phyloP scores from a whole-genome alignment of 306 rosid species.

The Amphicarpaea edgeworthii region DNA sequence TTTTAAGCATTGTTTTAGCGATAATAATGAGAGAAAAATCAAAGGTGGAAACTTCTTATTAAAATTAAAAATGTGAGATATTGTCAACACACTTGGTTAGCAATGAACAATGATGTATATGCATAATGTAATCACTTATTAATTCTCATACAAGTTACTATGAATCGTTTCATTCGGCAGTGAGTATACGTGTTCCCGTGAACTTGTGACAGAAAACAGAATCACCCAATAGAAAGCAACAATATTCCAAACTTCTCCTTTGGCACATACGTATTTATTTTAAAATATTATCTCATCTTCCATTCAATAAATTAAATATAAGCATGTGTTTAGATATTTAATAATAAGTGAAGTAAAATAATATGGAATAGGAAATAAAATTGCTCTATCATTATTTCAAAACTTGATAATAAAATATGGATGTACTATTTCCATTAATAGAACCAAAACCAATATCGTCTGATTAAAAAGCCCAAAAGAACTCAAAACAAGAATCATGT shows the following conservation, averaged over 20 bases:
- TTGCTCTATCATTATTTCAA: no score
- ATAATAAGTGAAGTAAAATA: no score
- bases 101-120: no score
- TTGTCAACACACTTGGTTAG: background rate
- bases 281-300: no score
- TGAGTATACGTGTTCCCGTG: background rate
- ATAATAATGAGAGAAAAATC: background rate
- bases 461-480: background rate
- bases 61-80: no score
- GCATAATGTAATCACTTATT: background rate
- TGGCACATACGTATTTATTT: background rate
- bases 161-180: background rate
- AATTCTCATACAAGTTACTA: background rate
- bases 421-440: background rate
- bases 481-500: background rate
- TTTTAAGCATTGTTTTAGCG: background rate
- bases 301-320: background rate
- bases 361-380: no score
- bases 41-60: background rate
- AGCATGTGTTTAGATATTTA: background rate
- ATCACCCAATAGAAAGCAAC: background rate
- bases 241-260: background rate
- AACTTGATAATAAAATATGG: no score
- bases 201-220: conserved; percentile 15
- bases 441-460: background rate